phyloP scores from a whole-genome alignment of 2,329 filamentous ascomycete genomes.

The Plectosphaerella plurivora region DNA sequence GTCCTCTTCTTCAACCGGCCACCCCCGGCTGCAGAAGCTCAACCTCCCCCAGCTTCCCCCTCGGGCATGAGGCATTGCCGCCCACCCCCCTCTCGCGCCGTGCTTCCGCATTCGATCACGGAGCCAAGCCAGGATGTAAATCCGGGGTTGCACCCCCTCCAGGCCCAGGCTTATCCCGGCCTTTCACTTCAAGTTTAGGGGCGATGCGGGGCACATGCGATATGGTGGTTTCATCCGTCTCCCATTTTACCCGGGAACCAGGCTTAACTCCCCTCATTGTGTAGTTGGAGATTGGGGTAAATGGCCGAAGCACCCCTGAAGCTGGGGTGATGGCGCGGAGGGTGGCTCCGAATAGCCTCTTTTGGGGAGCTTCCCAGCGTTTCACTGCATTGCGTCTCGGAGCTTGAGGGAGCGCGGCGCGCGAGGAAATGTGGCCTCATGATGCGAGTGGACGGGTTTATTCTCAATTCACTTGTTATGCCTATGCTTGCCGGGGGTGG shows the following conservation, averaged over 20 bases:
- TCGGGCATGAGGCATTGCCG: not conserved
- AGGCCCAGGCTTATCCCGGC: not conserved
- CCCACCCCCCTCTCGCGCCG: not conserved
- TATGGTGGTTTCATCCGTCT: too few species aligned
- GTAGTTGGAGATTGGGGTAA: not conserved
- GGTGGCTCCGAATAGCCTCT: slow-evolving; percentile 1
- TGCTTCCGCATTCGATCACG: not conserved
- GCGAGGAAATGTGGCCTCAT: not conserved
- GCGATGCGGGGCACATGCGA: not conserved
- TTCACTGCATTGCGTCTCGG: too few species aligned
- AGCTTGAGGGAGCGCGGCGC: too few species aligned
- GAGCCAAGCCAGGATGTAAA: not conserved
- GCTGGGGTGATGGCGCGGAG: slow-evolving; percentile 1
- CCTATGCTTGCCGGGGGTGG: too few species aligned
- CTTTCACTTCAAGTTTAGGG: not conserved
- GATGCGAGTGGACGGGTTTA: not conserved
- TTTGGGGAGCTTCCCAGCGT: not conserved
- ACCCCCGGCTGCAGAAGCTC: not conserved
- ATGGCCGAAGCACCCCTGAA: not conserved
- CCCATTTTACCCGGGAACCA: not conserved
- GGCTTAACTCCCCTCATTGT: too few species aligned
- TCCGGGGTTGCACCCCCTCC: not conserved
- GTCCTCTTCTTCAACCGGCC: not conserved
- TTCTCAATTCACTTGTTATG: too few species aligned
- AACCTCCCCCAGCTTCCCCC: not conserved